These are phyloP conservation scores for Mycosarcoma maydis DNA, from an alignment of 1,284 basidiomycete genomes.

Conservation along the genomic window DNA sequence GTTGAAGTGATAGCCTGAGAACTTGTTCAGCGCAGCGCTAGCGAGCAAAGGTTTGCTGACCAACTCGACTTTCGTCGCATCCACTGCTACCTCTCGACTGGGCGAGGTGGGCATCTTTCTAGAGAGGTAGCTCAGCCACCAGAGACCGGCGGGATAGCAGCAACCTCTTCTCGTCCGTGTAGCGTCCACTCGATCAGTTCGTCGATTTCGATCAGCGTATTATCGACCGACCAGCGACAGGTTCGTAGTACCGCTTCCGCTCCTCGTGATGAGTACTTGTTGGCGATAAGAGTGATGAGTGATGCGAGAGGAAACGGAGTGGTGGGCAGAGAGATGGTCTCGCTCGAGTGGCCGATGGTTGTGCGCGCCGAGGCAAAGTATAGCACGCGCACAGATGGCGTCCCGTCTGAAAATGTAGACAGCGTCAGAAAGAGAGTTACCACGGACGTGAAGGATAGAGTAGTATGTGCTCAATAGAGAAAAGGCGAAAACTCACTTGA, in stretches of 20 bases:
- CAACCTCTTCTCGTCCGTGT: constrained; percentile 79
- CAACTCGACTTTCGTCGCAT: not conserved
- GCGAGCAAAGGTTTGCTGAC: constrained; percentile 12
- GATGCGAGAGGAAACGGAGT: constrained; percentile 71
- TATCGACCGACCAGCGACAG: constrained; percentile 76
- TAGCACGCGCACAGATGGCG: constrained; percentile 11
- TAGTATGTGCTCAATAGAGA: not conserved
- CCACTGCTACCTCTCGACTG: not conserved
- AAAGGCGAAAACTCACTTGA: constrained; percentile 9
- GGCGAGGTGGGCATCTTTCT: constrained; percentile 7
- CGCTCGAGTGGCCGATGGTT: constrained; percentile 22
- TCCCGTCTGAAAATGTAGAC: too few relatives aligned
- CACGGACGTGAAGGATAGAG: not conserved
- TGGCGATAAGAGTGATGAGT: constrained; percentile 71
- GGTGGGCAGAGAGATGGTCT: constrained; percentile 16
- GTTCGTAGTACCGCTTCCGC: constrained; percentile 1
- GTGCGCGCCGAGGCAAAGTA: constrained; percentile 48
- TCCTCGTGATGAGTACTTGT: constrained; percentile 2
- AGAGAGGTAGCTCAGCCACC: too few relatives aligned
- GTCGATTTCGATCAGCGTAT: constrained; percentile 74
- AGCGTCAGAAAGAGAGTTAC: too few relatives aligned
- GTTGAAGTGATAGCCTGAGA: constrained; percentile 69
- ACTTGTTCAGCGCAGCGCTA: not conserved
- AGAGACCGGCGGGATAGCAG: constrained; percentile 82
- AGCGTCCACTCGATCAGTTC: constrained; percentile 70